Conservation (phyloP, 2,329 filamentous ascomycete species). For the Xylaria sp. region DNA sequence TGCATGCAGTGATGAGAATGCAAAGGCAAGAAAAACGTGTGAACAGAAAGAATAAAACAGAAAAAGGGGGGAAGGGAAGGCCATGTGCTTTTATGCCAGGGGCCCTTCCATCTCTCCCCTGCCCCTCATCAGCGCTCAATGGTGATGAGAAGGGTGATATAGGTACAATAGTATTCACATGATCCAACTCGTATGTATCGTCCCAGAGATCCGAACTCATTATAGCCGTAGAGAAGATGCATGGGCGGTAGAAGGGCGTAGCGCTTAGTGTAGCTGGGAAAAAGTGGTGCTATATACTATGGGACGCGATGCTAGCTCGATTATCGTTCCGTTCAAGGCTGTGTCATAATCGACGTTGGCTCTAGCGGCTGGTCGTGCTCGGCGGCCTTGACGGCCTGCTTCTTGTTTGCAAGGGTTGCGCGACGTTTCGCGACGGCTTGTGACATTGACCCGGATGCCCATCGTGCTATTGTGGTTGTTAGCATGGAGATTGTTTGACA, state of each 20-base stretch:
- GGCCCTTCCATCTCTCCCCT: neutral
- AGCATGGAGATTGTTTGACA: slow-evolving; percentile 17
- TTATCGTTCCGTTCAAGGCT: slow-evolving; percentile 14
- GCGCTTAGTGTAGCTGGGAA: neutral
- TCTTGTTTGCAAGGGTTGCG: slow-evolving; percentile 68
- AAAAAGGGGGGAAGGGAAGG: neutral
- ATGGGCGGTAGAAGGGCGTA: neutral
- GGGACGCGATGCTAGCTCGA: neutral
- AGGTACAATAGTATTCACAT: slow-evolving; percentile 20
- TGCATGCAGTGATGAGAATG: slow-evolving; percentile 23
- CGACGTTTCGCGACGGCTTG: slow-evolving; percentile 69
- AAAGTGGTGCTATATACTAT: slow-evolving; percentile 8
- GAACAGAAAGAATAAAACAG: neutral
- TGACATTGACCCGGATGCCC: slow-evolving; percentile 70
- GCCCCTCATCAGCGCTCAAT: neutral
- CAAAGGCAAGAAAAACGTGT: neutral
- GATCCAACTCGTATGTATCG: slow-evolving; percentile 28
- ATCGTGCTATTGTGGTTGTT: slow-evolving; percentile 59
- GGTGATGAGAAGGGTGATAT: neutral
- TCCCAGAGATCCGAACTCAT: slow-evolving; percentile 8
- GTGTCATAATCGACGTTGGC: slow-evolving; percentile 12
- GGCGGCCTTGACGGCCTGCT: slow-evolving; percentile 55
- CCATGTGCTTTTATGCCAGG: slow-evolving; percentile 2
- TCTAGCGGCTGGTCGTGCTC: slow-evolving; percentile 35
- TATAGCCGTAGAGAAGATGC: neutral